Evolutionary conservation across 208 protist species (phyloP).

Genomic region (Crithidia expoeki): DNA sequence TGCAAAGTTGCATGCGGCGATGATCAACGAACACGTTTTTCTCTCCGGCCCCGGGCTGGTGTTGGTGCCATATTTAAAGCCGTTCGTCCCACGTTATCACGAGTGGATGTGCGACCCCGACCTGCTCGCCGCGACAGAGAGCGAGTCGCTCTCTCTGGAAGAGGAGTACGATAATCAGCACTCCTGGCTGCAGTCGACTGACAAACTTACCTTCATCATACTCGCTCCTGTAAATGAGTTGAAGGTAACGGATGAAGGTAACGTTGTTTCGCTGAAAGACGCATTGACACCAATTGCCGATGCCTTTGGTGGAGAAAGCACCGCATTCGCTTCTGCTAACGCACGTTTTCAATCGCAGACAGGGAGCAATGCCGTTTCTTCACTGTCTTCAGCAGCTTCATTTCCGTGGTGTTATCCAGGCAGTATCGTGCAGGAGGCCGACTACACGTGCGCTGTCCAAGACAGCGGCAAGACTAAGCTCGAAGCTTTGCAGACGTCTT

Average conservation of each 20-base stretch:
- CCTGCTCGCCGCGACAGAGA: conserved; percentile 78
- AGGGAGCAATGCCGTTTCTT: no score
- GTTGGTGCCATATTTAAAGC: conserved; percentile 84
- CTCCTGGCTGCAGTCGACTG: conserved; percentile 71
- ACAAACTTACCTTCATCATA: conserved; percentile 94
- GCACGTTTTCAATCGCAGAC: no score
- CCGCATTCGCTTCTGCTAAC: no score
- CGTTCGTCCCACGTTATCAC: conserved; percentile 88
- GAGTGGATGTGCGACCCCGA: conserved; percentile 86
- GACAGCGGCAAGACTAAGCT: not conserved
- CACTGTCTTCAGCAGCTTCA: not conserved
- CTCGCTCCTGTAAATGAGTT: conserved; percentile 35
- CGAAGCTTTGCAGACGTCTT: not conserved
- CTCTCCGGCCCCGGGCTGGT: conserved; percentile 51
- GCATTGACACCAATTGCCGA: not conserved
- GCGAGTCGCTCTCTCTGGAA: conserved; percentile 82
- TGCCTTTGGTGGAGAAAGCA: not conserved
- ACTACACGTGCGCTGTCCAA: not conserved
- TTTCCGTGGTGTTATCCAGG: conserved; percentile 15
- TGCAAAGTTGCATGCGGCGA: no score
- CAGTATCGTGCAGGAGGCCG: conserved; percentile 18
- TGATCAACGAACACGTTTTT: conserved; percentile 86
- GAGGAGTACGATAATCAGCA: conserved; percentile 91
- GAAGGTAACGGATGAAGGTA: not conserved
- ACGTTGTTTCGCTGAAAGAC: not conserved